Conservation (phyloP, 352 stramenopile species). For the Phytophthora agathidicida region DNA sequence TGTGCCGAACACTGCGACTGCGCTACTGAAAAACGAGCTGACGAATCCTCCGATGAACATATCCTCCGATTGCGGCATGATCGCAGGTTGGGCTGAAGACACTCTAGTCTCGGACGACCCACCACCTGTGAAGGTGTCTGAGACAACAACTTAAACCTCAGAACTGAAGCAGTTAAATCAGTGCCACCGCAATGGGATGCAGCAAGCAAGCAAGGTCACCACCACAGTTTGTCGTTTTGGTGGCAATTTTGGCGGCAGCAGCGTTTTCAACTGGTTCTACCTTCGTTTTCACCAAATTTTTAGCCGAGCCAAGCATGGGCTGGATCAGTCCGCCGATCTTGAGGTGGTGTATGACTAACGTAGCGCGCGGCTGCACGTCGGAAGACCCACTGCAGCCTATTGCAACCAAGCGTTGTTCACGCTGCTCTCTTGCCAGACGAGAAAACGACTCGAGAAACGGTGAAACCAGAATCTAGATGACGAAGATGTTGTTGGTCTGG, state of each 20-base stretch:
- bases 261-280: conserved; percentile 25
- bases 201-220: no score
- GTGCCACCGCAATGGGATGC: conserved; percentile 5
- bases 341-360: conserved; percentile 20
- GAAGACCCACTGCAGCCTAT: conserved; percentile 10
- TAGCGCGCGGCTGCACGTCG: not conserved
- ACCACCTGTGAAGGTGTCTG: no score
- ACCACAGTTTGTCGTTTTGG: conserved; percentile 12
- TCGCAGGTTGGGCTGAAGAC: not conserved
- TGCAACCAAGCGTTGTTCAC: conserved; percentile 14
- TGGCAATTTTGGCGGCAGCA: conserved; percentile 19
- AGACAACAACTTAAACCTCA: no score
- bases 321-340: no score
- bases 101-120: not conserved
- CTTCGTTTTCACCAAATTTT: no score
- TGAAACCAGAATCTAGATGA: conserved; percentile 18
- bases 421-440: conserved; percentile 2
- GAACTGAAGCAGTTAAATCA: no score
- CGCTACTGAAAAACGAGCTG: no score
- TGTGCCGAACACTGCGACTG: no score
- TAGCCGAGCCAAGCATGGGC: no score
- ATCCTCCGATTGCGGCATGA: not conserved
- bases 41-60: no score
- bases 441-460: conserved; percentile 29
- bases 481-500: conserved; percentile 19